These are phyloP conservation scores for Pyrenophora graminea DNA, from an alignment of 2,329 filamentous ascomycete genomes.

Conservation along the genomic window DNA sequence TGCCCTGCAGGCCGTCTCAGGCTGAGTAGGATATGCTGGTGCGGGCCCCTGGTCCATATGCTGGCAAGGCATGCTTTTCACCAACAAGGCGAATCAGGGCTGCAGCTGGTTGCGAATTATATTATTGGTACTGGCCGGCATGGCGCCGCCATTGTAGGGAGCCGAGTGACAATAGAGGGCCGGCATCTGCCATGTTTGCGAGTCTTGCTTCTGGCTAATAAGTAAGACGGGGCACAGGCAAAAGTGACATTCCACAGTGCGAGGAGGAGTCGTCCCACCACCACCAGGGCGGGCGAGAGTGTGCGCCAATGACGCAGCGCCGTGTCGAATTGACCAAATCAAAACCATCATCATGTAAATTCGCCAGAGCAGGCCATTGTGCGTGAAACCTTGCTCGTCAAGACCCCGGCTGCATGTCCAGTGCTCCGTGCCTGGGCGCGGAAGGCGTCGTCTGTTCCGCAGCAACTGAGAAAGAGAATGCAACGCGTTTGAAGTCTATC, in stretches of 20 bases:
- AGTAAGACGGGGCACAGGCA: conserved; percentile 12
- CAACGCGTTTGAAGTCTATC: conserved; percentile 28
- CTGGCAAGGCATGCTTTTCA: conserved; percentile 19
- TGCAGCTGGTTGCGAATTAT: conserved; percentile 27
- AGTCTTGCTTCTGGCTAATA: conserved; percentile 13
- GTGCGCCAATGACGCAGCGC: conserved; percentile 19
- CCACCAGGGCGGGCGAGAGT: conserved; percentile 1
- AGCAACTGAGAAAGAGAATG: conserved; percentile 22
- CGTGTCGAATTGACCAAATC: conserved; percentile 23
- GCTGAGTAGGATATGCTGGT: conserved; percentile 15
- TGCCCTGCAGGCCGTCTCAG: conserved; percentile 32
- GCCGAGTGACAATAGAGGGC: conserved; percentile 20
- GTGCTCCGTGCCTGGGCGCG: conserved; percentile 29
- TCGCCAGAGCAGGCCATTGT: conserved; percentile 19
- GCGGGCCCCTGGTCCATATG: conserved; percentile 4
- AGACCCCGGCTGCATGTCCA: conserved; percentile 33
- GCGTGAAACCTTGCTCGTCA: conserved; percentile 33
- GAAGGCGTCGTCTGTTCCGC: conserved; percentile 40
- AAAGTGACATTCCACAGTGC: background rate
- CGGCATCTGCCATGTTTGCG: conserved; percentile 1
- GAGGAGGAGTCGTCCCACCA: background rate
- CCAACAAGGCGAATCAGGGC: conserved; percentile 27
- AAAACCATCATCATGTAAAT: too few relatives aligned
- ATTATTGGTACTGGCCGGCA: conserved; percentile 36
- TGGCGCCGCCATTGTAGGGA: conserved; percentile 29